phyloP scores from a whole-genome alignment of 2,329 filamentous ascomycete species.

The Phoma sp. region DNA sequence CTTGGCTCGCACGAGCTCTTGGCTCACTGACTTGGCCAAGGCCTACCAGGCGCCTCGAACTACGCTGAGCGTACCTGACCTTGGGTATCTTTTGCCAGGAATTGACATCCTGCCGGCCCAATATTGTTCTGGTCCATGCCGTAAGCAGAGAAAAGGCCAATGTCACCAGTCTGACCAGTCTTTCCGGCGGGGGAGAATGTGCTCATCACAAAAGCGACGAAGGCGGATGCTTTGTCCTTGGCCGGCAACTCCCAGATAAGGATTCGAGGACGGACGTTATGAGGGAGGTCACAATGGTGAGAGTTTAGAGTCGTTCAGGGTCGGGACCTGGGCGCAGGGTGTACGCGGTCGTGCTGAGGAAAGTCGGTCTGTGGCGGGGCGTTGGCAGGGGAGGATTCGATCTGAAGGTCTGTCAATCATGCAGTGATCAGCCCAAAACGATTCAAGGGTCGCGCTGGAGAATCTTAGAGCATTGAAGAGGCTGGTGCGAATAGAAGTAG shows the following conservation, averaged over 20 bases:
- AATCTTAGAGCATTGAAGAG: neutral
- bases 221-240: neutral
- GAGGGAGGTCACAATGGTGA: neutral
- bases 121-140: neutral
- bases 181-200: neutral
- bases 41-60: neutral
- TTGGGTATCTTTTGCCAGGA: neutral
- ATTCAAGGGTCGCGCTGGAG: neutral
- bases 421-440: neutral
- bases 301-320: neutral
- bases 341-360: neutral
- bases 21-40: neutral
- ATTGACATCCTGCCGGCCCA: neutral
- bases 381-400: neutral
- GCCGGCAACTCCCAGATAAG: neutral
- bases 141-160: neutral
- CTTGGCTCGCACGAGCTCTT: too few species aligned
- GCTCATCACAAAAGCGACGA: neutral
- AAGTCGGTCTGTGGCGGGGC: neutral
- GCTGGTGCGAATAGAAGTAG: neutral
- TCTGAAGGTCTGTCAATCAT: neutral
- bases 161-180: neutral
- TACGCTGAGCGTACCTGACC: neutral
- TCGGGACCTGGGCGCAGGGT: neutral
- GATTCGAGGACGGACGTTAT: neutral